phyloP scores from a whole-genome alignment of 495 filamentous ascomycete genomes.

The Pyrenula aspistea region DNA sequence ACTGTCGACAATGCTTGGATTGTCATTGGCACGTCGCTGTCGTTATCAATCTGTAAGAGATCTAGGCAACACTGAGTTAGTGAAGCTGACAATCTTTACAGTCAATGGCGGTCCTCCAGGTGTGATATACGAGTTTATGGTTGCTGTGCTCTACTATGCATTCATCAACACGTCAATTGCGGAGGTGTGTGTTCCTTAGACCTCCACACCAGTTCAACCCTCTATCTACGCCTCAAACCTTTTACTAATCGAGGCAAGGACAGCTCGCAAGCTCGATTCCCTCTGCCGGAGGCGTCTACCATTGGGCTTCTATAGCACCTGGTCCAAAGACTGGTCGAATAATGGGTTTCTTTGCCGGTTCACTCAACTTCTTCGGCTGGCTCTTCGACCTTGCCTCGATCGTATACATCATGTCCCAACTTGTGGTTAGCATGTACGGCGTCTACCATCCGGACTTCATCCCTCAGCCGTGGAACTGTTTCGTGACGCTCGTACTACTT shows the following conservation, averaged over 20 bases:
- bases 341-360: slow-evolving; percentile 68
- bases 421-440: slow-evolving; percentile 56
- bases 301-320: slow-evolving; percentile 39
- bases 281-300: slow-evolving; percentile 46
- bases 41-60: slow-evolving; percentile 11
- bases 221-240: too few species aligned
- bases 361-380: slow-evolving; percentile 73
- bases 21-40: slow-evolving; percentile 26
- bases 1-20: slow-evolving; percentile 43
- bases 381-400: slow-evolving; percentile 51
- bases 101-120: slow-evolving; percentile 39
- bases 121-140: slow-evolving; percentile 40
- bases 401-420: slow-evolving; percentile 53
- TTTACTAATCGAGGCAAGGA: slow-evolving; percentile 50
- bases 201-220: not conserved
- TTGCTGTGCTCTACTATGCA: slow-evolving; percentile 17
- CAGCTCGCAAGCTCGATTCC: slow-evolving; percentile 74
- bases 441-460: slow-evolving; percentile 53
- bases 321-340: slow-evolving; percentile 57
- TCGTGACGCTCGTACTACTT: slow-evolving; percentile 53
- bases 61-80: not conserved
- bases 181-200: not conserved
- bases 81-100: not conserved
- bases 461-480: slow-evolving; percentile 61
- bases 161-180: not conserved